These are phyloP conservation scores for Bisporella sp. DNA, from an alignment of 2,329 filamentous ascomycete species.

Conservation along the genomic window DNA sequence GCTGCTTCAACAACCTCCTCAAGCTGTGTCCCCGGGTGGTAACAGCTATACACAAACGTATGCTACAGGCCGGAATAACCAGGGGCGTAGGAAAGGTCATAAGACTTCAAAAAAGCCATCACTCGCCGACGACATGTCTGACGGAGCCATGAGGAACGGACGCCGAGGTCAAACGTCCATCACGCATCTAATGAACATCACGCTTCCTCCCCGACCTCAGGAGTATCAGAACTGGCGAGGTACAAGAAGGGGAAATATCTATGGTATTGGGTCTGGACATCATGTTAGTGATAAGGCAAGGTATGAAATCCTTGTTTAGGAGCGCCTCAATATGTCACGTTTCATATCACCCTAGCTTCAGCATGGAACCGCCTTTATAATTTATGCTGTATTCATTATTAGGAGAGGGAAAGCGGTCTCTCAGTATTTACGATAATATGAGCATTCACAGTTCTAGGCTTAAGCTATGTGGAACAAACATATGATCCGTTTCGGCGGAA, in stretches of 20 bases:
- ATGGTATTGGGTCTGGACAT: conserved; percentile 82
- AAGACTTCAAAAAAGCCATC: background rate
- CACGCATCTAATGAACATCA: conserved; percentile 92
- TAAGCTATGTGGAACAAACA: no score
- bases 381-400: no score
- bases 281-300: conserved; percentile 87
- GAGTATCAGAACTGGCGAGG: conserved; percentile 42
- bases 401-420: no score
- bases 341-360: no score
- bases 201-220: conserved; percentile 67
- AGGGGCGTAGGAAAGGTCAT: conserved; percentile 73
- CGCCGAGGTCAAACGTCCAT: conserved; percentile 94
- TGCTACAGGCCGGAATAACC: conserved; percentile 53
- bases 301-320: conserved; percentile 36
- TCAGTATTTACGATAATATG: no score
- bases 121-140: conserved; percentile 8
- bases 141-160: conserved; percentile 48
- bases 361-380: no score
- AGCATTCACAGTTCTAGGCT: no score
- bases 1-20: conserved; percentile 23
- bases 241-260: conserved; percentile 62
- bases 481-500: no score
- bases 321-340: no score
- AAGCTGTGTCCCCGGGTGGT: conserved; percentile 21
- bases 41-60: conserved; percentile 17